A percentile compares a stretch with the other conserved stretches of the same genome.
These are phyloP conservation scores for Murraya koenigii DNA, from an alignment of 345 rosid genomes.

Conservation along the genomic window DNA sequence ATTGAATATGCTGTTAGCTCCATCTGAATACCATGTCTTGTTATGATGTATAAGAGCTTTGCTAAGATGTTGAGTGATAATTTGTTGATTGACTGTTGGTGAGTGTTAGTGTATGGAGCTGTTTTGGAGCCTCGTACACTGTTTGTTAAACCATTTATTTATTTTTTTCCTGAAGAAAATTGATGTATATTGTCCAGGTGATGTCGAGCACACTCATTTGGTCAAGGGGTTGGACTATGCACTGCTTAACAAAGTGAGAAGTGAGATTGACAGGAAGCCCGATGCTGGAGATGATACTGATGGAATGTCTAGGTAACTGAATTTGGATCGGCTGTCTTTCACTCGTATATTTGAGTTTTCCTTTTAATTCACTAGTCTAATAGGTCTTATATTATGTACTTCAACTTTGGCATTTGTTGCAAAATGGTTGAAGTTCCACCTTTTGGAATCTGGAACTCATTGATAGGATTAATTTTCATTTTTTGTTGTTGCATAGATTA, in stretches of 20 bases:
- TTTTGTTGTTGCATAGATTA: neutral
- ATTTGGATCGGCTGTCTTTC: neutral
- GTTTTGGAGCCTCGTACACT: neutral
- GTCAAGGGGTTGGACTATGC: slow-evolving; percentile 98
- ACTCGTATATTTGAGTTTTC: too few relatives aligned
- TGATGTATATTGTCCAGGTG: slow-evolving; percentile 44
- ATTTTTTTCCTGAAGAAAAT: neutral
- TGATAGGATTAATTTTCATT: neutral
- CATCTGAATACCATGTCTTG: neutral
- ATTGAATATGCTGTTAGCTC: neutral
- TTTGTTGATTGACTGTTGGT: neutral
- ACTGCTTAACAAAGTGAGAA: slow-evolving; percentile 79
- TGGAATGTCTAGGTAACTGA: slow-evolving; percentile 62
- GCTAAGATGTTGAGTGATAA: neutral
- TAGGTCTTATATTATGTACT: neutral
- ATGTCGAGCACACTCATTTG: slow-evolving; percentile 96
- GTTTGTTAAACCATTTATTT: neutral
- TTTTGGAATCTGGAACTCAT: neutral
- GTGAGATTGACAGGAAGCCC: slow-evolving; percentile 90
- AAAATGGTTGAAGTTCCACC: neutral
- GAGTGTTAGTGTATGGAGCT: neutral
- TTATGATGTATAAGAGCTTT: neutral
- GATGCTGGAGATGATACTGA: slow-evolving; percentile 64
- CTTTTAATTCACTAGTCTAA: too few relatives aligned
- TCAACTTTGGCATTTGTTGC: neutral